phyloP scores from a whole-genome alignment of 768 basidiomycete species.

The Termitomyces bulborhizus region DNA sequence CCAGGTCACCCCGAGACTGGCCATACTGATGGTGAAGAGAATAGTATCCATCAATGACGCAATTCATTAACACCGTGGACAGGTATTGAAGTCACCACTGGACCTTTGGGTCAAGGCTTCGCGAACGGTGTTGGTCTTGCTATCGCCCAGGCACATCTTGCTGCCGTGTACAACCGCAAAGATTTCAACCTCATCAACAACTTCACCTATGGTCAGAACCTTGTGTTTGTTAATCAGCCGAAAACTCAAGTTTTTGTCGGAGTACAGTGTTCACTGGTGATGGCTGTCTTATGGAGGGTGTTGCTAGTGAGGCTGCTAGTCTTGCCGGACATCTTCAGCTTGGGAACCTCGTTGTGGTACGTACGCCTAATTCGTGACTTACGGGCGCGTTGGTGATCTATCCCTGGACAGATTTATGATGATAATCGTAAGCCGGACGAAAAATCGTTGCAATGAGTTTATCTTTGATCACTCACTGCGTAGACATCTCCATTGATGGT shows the following conservation, averaged over 20 bases:
- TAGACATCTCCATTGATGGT: conserved; percentile 96
- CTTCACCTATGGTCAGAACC: conserved; percentile 71
- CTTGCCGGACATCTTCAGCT: conserved; percentile 92
- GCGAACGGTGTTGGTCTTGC: conserved; percentile 91
- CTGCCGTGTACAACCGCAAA: conserved; percentile 85
- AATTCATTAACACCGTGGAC: conserved; percentile 1
- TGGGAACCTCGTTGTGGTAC: conserved; percentile 85
- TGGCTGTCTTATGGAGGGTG: conserved; percentile 96
- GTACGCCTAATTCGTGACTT: conserved; percentile 21
- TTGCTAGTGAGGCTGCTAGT: conserved; percentile 87
- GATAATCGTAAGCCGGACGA: conserved; percentile 75
- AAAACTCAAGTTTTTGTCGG: conserved; percentile 3
- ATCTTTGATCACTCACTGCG: conserved; percentile 1
- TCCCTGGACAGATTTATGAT: conserved; percentile 67
- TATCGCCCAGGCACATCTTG: conserved; percentile 88
- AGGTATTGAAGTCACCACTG: conserved; percentile 90
- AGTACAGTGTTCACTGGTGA: conserved; percentile 81
- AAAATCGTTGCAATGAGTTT: background rate
- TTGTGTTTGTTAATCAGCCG: background rate
- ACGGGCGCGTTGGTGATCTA: conserved; percentile 5
- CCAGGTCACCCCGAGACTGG: conserved; percentile 87
- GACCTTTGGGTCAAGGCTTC: conserved; percentile 93
- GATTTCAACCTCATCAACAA: conserved; percentile 78
- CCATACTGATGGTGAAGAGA: conserved; percentile 40
- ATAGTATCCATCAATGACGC: background rate